Evolutionary conservation across 768 basidiomycete genomes (phyloP).

Genomic region (Rhizopogon vesiculosus): DNA sequence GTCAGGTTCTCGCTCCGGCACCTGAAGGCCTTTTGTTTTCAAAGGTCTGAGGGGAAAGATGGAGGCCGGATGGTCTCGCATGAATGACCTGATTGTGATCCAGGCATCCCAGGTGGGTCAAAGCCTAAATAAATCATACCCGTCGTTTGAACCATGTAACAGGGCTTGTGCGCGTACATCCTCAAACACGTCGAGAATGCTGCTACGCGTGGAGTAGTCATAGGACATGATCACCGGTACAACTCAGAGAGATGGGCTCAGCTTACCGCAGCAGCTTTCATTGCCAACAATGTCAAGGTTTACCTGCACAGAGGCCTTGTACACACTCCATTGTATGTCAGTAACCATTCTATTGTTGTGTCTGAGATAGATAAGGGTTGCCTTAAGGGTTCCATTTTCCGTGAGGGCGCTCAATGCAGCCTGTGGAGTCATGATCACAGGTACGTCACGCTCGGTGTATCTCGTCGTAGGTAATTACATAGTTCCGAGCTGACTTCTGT

Average conservation of each 20-base stretch:
- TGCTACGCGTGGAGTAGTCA: conserved; percentile 60
- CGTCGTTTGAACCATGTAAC: not conserved
- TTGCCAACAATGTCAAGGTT: conserved; percentile 59
- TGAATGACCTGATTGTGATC: conserved; percentile 84
- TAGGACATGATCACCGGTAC: conserved; percentile 85
- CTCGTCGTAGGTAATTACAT: not conserved
- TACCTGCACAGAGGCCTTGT: conserved; percentile 67
- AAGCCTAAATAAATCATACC: too few relatives aligned
- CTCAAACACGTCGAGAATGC: conserved; percentile 49
- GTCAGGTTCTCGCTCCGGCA: conserved; percentile 2
- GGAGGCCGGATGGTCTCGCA: conserved; percentile 88
- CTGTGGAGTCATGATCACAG: conserved; percentile 90
- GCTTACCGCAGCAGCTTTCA: conserved; percentile 69
- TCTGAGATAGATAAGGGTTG: not conserved
- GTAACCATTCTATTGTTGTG: not conserved
- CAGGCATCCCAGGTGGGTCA: conserved; percentile 70
- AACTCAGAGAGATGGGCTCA: conserved; percentile 76
- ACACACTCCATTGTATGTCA: conserved; percentile 71
- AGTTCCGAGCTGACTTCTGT: not conserved
- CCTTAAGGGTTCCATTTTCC: conserved; percentile 73
- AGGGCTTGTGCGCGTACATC: conserved; percentile 80
- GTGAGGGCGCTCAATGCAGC: conserved; percentile 63
- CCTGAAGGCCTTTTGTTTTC: not conserved
- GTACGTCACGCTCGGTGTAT: conserved; percentile 27
- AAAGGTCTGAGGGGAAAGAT: conserved; percentile 73